Percentiles rank a stretch among this genome's conserved stretches.
Evolutionary conservation across 768 basidiomycete genomes (phyloP).

Genomic region (Tulasnella calospora): DNA sequence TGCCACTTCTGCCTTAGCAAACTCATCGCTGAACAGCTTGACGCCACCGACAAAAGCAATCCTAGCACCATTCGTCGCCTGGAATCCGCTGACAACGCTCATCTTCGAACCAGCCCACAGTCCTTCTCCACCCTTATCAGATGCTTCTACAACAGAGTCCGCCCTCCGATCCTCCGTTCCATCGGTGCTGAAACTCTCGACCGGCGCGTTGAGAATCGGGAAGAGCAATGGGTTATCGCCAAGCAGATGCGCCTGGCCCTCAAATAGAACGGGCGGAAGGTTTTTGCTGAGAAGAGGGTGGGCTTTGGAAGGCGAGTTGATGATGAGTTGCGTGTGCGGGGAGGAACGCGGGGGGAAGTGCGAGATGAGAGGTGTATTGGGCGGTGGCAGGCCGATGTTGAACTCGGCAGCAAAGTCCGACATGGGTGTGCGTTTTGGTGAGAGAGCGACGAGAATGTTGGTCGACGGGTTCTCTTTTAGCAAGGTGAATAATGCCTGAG

Average conservation of each 20-base stretch:
- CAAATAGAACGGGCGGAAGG: conserved; percentile 65
- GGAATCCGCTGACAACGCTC: conserved; percentile 82
- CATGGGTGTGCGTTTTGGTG: conserved; percentile 67
- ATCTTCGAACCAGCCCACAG: conserved; percentile 77
- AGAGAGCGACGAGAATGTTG: conserved; percentile 80
- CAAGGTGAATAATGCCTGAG: conserved; percentile 70
- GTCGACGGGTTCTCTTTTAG: conserved; percentile 53
- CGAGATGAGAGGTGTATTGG: conserved; percentile 75
- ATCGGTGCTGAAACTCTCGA: conserved; percentile 72
- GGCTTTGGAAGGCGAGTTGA: conserved; percentile 43
- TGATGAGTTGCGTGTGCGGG: conserved; percentile 60
- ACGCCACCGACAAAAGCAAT: conserved; percentile 77
- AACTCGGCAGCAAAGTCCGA: conserved; percentile 84
- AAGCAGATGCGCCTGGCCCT: conserved; percentile 61
- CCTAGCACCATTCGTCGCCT: conserved; percentile 70
- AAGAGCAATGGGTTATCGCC: conserved; percentile 72
- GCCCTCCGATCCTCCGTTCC: conserved; percentile 46
- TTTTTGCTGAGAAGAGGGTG: conserved; percentile 44
- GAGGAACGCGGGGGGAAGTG: conserved; percentile 75
- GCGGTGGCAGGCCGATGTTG: conserved; percentile 80
- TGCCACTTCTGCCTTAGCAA: conserved; percentile 56
- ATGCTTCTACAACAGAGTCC: conserved; percentile 61
- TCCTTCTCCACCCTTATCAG: conserved; percentile 71
- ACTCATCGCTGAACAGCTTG: conserved; percentile 73
- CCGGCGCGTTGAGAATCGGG: conserved; percentile 73